A percentile compares a stretch with the other conserved stretches of the same genome.
Conservation (phyloP, 2,329 filamentous ascomycete species). For the Microcyclosporella mali region DNA sequence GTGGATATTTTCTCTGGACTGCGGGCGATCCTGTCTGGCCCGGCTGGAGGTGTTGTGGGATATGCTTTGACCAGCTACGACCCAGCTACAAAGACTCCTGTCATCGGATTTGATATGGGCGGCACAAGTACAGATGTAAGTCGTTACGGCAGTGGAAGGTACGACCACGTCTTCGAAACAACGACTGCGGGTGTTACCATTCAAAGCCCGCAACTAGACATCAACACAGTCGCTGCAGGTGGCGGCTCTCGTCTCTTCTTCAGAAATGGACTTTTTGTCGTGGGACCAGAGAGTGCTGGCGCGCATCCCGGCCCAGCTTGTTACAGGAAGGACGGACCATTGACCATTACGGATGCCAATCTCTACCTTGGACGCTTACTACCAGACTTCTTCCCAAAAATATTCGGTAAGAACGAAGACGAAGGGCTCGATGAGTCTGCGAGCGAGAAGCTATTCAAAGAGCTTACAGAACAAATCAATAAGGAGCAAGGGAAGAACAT, state of each 20-base stretch:
- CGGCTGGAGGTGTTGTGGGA: conserved; percentile 87
- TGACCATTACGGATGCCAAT: conserved; percentile 92
- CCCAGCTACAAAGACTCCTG: conserved; percentile 68
- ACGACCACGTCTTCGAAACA: conserved; percentile 91
- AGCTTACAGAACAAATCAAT: conserved; percentile 73
- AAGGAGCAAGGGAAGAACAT: conserved; percentile 60
- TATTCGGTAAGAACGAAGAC: conserved; percentile 85
- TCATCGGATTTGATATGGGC: conserved; percentile 96
- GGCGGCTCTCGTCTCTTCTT: conserved; percentile 82
- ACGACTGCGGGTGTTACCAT: conserved; percentile 92
- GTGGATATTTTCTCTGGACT: conserved; percentile 78
- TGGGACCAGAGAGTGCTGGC: conserved; percentile 82
- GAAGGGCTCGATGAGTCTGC: conserved; percentile 70
- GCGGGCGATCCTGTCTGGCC: conserved; percentile 78
- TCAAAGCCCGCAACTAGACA: conserved; percentile 85
- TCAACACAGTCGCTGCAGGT: conserved; percentile 90
- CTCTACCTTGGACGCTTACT: conserved; percentile 75
- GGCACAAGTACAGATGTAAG: conserved; percentile 90
- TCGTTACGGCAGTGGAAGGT: conserved; percentile 68
- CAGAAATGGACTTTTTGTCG: conserved; percentile 81
- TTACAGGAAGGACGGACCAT: conserved; percentile 80
- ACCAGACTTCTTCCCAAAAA: conserved; percentile 90
- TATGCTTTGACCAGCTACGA: conserved; percentile 92
- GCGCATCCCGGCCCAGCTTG: conserved; percentile 87
- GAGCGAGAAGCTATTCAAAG: conserved; percentile 67